Percentiles rank a stretch among this genome's conserved stretches.
These are phyloP conservation scores for Oryza longistaminata DNA, from an alignment of 176 grass and related monocot genomes.

Conservation along the genomic window DNA sequence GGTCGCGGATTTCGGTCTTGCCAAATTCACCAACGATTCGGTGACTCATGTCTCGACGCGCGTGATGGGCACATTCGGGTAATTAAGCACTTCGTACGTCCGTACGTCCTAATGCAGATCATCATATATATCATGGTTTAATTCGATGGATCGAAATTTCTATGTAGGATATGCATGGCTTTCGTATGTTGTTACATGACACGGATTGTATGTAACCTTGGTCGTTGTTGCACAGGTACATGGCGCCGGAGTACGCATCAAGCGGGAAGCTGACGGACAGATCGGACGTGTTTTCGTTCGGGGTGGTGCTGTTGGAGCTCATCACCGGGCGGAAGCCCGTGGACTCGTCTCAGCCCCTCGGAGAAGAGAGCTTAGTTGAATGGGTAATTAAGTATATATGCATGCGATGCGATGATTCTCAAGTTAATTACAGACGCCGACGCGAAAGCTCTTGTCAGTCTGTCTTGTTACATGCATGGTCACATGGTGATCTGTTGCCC, in stretches of 20 bases:
- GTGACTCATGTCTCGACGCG: conserved; percentile 70
- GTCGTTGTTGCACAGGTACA: conserved; percentile 45
- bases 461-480: not conserved
- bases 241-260: conserved; percentile 85
- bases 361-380: conserved; percentile 86
- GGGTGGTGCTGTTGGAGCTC: conserved; percentile 92
- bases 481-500: not conserved
- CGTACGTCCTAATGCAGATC: too few relatives aligned
- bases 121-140: too few relatives aligned
- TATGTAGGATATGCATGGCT: not conserved
- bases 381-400: conserved; percentile 33
- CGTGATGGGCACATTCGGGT: conserved; percentile 86
- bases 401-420: too few relatives aligned
- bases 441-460: not conserved
- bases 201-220: not conserved
- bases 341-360: conserved; percentile 63
- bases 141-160: too few relatives aligned
- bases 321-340: conserved; percentile 85
- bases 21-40: conserved; percentile 62
- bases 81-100: not conserved
- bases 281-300: conserved; percentile 96
- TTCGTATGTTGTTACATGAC: not conserved
- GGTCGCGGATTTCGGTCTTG: conserved; percentile 90
- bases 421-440: too few relatives aligned
- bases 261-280: conserved; percentile 83